Percentiles rank a stretch among this genome's conserved stretches.
Evolutionary conservation across 192 early-diverging fungal species (phyloP).

Genomic region (Coemansia sp.): DNA sequence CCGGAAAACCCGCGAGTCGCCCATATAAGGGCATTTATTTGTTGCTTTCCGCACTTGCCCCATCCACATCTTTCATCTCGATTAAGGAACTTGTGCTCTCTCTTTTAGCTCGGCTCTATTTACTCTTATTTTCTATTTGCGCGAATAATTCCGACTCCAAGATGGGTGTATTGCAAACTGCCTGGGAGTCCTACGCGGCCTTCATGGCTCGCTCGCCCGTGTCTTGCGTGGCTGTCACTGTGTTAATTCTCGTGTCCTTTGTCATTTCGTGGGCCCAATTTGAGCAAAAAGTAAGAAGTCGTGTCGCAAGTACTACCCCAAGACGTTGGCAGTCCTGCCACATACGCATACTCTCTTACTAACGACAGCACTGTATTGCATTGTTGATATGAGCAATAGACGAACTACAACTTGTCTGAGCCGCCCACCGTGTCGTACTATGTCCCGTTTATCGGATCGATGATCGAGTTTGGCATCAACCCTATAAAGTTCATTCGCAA

Average conservation of each 20-base stretch:
- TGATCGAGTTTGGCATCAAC: conserved; percentile 84
- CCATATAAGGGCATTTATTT: background rate
- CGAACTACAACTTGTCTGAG: conserved; percentile 57
- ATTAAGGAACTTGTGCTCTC: background rate
- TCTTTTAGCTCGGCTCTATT: conserved; percentile 15
- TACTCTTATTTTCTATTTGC: background rate
- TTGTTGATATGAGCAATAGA: background rate
- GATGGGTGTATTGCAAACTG: conserved; percentile 39
- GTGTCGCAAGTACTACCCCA: background rate
- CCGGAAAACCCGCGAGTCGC: conserved; percentile 12
- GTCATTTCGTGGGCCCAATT: conserved; percentile 54
- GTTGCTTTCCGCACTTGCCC: background rate
- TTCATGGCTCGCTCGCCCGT: conserved; percentile 47
- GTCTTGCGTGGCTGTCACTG: conserved; percentile 24
- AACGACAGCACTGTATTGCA: background rate
- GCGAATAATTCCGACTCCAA: background rate
- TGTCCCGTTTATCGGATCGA: conserved; percentile 89
- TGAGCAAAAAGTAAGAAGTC: conserved; percentile 38
- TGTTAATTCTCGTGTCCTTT: conserved; percentile 30
- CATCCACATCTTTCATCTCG: background rate
- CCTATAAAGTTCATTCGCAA: conserved; percentile 88
- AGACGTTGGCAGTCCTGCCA: background rate
- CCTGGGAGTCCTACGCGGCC: conserved; percentile 40
- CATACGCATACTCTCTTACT: background rate
- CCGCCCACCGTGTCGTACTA: conserved; percentile 76